Base-by-base conservation (phyloP, 306 rosid species). In the Cotoneaster glaucophyllus region DNA sequence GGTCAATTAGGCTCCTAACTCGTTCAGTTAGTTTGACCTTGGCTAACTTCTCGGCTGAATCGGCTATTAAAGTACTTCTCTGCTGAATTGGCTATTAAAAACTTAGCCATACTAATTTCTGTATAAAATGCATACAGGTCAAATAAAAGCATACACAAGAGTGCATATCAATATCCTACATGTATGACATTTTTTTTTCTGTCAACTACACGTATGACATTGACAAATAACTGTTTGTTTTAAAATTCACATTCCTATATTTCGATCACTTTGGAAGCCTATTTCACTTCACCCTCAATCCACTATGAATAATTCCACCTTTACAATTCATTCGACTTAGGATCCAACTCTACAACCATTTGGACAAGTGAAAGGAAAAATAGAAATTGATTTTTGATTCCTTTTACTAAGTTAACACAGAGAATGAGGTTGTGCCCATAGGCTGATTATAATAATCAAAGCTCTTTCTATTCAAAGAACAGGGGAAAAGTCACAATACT, bases 401-500 rank as follows among this genome's bases (percentile, higher is more conserved):
- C 48, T 53, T 72, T 67, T 52, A 82, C 71, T 70, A 65, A 63
- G 34, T 77, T 19, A 37, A 71, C 71, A 34, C 37, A n/a, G 4
- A 24, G n/a, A 81, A 11, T 69, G 77, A 76, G 26, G 31, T 45
- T 34, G 21, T 74, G 56, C 61, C 66, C 82, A 69, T 63, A 71
- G 19, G 70, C 41, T 29, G 52, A 17, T 63, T 15, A 6, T 45
- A 25, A 63, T 54, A 77, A 44, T 57, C 48, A 74, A 58, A 45
- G 73, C 80, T 58, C 2, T 63, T 63, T 72, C 13, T 22, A 12
- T 32, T 22, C 63, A 50, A 53, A 52, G 11, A 70, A 50, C 45
- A 52, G 22, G 64, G 41, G 32, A 50, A 43, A 69, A 37, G 39
- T 37, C 17, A 71, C 11, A 31, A 28, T 31, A 53, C 45, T 34